phyloP scores from a whole-genome alignment of 2,329 filamentous ascomycete species.

The Colletotrichum sp. region DNA sequence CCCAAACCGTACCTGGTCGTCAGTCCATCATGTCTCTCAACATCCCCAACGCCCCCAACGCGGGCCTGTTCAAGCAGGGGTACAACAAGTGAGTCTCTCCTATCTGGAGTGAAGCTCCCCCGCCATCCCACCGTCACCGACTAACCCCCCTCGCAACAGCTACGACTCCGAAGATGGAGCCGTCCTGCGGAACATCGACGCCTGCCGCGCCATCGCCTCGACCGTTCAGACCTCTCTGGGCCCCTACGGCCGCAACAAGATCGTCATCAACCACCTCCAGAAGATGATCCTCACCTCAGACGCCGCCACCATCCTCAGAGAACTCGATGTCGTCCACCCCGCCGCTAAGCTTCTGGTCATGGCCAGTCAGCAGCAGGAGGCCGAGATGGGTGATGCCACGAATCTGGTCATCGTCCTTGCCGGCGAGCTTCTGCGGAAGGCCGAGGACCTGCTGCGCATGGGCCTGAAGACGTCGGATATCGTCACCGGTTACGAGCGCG shows the following conservation, averaged over 20 bases:
- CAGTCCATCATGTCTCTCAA: constrained; percentile 82
- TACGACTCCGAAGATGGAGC: constrained; percentile 99
- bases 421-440: constrained; percentile 94
- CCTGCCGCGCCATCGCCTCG: constrained; percentile 92
- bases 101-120: constrained; percentile 15
- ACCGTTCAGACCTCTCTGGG: constrained; percentile 97
- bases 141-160: constrained; percentile 57
- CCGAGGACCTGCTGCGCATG: constrained; percentile 95
- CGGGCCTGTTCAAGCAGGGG: constrained; percentile 92
- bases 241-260: constrained; percentile 98
- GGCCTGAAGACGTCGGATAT: constrained; percentile 99
- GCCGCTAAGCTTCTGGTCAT: constrained; percentile 97
- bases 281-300: constrained; percentile 99
- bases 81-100: constrained; percentile 82
- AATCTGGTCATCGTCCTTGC: constrained; percentile 97
- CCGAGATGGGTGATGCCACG: constrained; percentile 98
- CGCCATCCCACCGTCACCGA: constrained; percentile 24
- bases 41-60: constrained; percentile 92
- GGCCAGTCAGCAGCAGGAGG: constrained; percentile 98
- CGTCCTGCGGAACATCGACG: constrained; percentile 97
- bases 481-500: constrained; percentile 93
- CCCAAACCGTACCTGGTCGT: constrained; percentile 9
- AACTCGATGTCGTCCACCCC: constrained; percentile 97
- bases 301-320: constrained; percentile 94
- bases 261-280: constrained; percentile 99